Base-by-base conservation (phyloP, 345 rosid genomes). In the Lepidium africanum region DNA sequence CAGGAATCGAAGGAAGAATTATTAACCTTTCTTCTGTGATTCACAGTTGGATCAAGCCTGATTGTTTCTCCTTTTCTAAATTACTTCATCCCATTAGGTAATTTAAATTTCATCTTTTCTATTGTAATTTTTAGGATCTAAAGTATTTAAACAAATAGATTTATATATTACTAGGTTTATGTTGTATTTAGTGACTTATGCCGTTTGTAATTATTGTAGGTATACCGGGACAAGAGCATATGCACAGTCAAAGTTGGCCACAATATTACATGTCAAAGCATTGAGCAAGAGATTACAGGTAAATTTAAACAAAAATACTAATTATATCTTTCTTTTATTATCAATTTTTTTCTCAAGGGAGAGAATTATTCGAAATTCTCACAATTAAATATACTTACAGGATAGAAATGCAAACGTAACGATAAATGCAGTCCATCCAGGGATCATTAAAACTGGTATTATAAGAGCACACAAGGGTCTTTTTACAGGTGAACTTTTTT, bases 361-460 rank as follows among this genome's bases (percentile, higher is more conserved):
- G 16, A 33, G 3, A 42, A 5, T 52, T 23, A 21, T 15, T 62
- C 2, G 6, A 27, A 55, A 37, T 37, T 10, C 45, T 71, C 0
- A 46, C 12, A 54, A 63, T 11, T 52, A 3, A 38, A 55, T 14
- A 6, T 42, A 9, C 8, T 77, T 54, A 63, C 88, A 93, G 98
- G 91, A 84, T 3, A 88, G 79, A 67, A 79, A 87, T 74, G 97
- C 96, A 56, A 78, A 81, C 51, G 91, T 93, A 16, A 84, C 88
- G n/a, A 85, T 88, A 51, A 93, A 90, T 72, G 92, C 92, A 32
- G 94, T 90, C 35, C 98, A 93, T 71, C 98, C 98, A 50, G 98
- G 98, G 27, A 85, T 93, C 6, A 87, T 93, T 9, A 93, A 93
- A 81, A 93, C 97, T 14, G 98, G 96, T 37, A 93, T 93, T 45